A percentile compares a stretch with the other conserved stretches of the same genome.
Evolutionary conservation across 2,329 filamentous ascomycete species (phyloP).

Genomic region (Fusarium bactridioides): DNA sequence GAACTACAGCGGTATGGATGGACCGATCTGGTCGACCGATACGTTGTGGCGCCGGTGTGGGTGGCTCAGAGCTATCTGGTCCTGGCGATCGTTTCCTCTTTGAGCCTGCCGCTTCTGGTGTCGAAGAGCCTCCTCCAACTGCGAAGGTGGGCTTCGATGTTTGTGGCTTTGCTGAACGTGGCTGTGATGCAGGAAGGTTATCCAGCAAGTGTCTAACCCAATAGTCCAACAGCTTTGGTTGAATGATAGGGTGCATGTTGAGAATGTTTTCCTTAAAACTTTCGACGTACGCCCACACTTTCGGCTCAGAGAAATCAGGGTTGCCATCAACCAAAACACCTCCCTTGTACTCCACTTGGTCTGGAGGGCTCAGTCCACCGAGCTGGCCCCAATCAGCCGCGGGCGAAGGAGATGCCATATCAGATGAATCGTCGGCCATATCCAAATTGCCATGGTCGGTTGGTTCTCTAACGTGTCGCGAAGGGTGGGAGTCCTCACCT

Average conservation of each 20-base stretch:
- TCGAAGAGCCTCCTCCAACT: conserved; percentile 39
- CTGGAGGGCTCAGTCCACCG: conserved; percentile 58
- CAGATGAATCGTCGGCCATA: conserved; percentile 58
- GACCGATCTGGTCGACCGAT: conserved; percentile 67
- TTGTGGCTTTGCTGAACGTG: conserved; percentile 42
- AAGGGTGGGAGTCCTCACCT: conserved; percentile 75
- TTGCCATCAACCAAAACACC: conserved; percentile 56
- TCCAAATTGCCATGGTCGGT: conserved; percentile 51
- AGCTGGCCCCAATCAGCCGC: conserved; percentile 67
- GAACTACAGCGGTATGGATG: conserved; percentile 80
- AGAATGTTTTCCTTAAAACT: conserved; percentile 69
- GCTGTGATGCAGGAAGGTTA: conserved; percentile 49
- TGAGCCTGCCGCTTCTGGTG: conserved; percentile 44
- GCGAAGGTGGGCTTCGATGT: conserved; percentile 46
- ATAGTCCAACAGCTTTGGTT: conserved; percentile 59
- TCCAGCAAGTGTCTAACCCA: conserved; percentile 64
- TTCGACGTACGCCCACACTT: conserved; percentile 61
- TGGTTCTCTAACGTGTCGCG: conserved; percentile 55
- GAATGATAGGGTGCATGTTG: conserved; percentile 71
- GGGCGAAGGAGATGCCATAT: conserved; percentile 62
- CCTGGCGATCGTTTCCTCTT: conserved; percentile 67
- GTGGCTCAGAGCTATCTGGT: conserved; percentile 46
- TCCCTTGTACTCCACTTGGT: conserved; percentile 51
- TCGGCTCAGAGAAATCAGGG: conserved; percentile 61
- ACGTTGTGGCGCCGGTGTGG: conserved; percentile 47